Evolutionary conservation across 2,329 filamentous ascomycete genomes (phyloP).

Genomic region (Penicillium sp.): DNA sequence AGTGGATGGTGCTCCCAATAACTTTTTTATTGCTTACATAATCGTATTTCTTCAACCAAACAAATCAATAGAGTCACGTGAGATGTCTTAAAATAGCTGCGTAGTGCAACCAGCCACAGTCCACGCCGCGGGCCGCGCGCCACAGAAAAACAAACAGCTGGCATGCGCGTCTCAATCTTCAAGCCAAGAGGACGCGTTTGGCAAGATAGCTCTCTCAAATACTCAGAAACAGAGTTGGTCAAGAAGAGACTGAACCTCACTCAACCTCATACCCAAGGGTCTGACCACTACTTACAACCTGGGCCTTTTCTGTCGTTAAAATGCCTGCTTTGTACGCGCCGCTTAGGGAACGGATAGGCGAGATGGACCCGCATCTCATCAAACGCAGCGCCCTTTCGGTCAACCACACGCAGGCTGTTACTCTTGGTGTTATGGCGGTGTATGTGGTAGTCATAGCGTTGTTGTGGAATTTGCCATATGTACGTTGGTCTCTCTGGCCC

Average conservation of each 20-base stretch:
- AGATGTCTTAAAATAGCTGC: too few species aligned
- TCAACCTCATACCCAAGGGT: not conserved
- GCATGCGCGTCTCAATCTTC: conserved; percentile 16
- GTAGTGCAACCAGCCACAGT: not conserved
- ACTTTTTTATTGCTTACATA: too few species aligned
- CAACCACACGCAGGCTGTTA: conserved; percentile 67
- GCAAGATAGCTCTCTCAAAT: not conserved
- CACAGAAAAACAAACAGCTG: not conserved
- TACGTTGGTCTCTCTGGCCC: conserved; percentile 73
- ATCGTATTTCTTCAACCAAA: too few species aligned
- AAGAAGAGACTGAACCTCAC: not conserved
- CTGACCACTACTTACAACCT: not conserved
- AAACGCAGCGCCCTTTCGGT: conserved; percentile 56
- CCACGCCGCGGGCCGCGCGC: not conserved
- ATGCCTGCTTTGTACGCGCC: conserved; percentile 31
- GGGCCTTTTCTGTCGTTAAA: conserved; percentile 2
- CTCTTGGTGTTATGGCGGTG: conserved; percentile 66
- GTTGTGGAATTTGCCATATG: conserved; percentile 75
- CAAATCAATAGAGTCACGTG: too few species aligned
- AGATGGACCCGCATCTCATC: conserved; percentile 36
- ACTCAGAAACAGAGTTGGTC: not conserved
- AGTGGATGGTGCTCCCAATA: too few species aligned
- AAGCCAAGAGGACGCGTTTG: conserved; percentile 3
- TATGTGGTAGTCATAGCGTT: conserved; percentile 73
- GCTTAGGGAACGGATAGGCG: conserved; percentile 20